These are phyloP conservation scores for Lepidopterella palustris DNA, from an alignment of 495 filamentous ascomycete genomes.

Conservation along the genomic window DNA sequence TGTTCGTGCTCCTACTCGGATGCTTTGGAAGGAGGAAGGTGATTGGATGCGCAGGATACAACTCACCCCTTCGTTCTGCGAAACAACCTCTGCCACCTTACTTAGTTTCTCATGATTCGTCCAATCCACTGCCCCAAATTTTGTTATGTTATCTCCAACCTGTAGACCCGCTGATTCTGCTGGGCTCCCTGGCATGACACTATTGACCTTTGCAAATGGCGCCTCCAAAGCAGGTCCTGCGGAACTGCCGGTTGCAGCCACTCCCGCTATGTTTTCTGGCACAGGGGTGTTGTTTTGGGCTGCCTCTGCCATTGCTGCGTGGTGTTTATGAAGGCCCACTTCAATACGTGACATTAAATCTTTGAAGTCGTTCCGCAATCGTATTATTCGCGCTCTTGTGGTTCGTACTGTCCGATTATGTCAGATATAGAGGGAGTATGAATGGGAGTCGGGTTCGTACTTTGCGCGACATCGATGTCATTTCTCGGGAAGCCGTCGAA, in stretches of 20 bases:
- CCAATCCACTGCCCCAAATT: conserved; percentile 75
- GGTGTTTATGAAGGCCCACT: conserved; percentile 72
- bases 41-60: conserved; percentile 4
- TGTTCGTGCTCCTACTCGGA: neutral
- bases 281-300: conserved; percentile 4
- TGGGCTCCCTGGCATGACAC: conserved; percentile 69
- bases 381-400: conserved; percentile 81
- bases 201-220: conserved; percentile 88
- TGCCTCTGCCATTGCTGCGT: conserved; percentile 46
- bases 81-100: conserved; percentile 77
- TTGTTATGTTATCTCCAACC: conserved; percentile 72
- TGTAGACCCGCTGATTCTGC: conserved; percentile 78
- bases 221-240: conserved; percentile 44
- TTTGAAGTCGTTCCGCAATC: conserved; percentile 89
- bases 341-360: conserved; percentile 77
- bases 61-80: conserved; percentile 85
- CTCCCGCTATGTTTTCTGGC: neutral
- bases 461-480: conserved; percentile 93
- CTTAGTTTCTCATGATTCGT: conserved; percentile 78
- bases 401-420: conserved; percentile 61
- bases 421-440: neutral
- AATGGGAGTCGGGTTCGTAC: conserved; percentile 42
- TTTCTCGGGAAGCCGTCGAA: conserved; percentile 88
- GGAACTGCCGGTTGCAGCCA: neutral
- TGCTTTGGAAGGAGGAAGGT: neutral